phyloP scores from a whole-genome alignment of 2,329 filamentous ascomycete genomes.

The Penicillium crustosum region DNA sequence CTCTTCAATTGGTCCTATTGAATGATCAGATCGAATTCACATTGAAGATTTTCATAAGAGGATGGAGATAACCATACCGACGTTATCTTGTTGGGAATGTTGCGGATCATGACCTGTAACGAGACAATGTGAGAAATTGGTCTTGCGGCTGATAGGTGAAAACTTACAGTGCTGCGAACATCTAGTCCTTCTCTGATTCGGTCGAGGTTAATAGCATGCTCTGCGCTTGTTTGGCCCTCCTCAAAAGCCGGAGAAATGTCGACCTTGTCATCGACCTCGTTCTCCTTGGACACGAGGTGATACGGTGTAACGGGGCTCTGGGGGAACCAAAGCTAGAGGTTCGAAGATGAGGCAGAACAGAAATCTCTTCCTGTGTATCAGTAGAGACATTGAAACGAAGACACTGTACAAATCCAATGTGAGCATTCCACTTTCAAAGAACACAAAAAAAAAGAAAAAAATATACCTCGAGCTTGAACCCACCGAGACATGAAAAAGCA shows the following conservation, averaged over 20 bases:
- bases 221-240: background rate
- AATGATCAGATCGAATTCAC: background rate
- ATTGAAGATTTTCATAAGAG: background rate
- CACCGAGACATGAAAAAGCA: conserved; percentile 1
- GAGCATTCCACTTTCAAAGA: background rate
- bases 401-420: background rate
- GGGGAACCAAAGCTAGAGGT: background rate
- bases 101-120: conserved; percentile 80
- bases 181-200: conserved; percentile 4
- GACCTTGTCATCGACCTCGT: background rate
- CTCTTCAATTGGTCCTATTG: conserved; percentile 67
- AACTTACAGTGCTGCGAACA: conserved; percentile 10
- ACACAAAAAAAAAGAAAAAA: background rate
- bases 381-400: background rate
- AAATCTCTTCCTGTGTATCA: background rate
- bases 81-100: conserved; percentile 86
- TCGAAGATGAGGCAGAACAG: background rate
- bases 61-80: conserved; percentile 40
- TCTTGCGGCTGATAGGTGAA: background rate
- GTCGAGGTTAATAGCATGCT: background rate
- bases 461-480: background rate
- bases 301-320: background rate
- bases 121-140: conserved; percentile 4
- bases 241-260: background rate
- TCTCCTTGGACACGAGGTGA: background rate